These are phyloP conservation scores for Mortierella sp. DNA, from an alignment of 371 early-diverging fungal genomes.

Conservation along the genomic window DNA sequence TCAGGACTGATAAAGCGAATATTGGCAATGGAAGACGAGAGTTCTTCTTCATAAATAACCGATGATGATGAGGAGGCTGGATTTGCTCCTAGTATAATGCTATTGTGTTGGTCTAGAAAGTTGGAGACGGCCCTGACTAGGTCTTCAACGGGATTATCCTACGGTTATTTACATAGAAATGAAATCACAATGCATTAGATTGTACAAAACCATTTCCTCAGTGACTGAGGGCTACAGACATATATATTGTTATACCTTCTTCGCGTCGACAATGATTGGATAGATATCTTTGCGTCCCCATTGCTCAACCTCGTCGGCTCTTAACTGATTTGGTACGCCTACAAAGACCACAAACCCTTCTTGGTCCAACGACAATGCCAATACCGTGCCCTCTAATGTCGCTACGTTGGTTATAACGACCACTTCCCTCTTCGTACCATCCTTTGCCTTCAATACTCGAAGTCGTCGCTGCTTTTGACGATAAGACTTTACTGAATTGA, in stretches of 20 bases:
- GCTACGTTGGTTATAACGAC: constrained; percentile 19
- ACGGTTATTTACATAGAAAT: background rate
- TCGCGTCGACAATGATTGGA: constrained; percentile 28
- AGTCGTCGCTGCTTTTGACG: constrained; percentile 18
- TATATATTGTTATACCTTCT: constrained; percentile 23
- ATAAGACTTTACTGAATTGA: constrained; percentile 1
- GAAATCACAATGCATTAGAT: background rate
- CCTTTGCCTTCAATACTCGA: constrained; percentile 18
- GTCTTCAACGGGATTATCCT: constrained; percentile 25
- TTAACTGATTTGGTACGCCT: constrained; percentile 13
- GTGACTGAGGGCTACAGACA: background rate
- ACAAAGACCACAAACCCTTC: constrained; percentile 39
- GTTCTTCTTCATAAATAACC: constrained; percentile 28
- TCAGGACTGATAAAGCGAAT: constrained; percentile 33
- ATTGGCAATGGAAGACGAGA: constrained; percentile 40
- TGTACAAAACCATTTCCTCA: background rate
- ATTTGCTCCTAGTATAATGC: constrained; percentile 22
- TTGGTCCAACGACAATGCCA: constrained; percentile 20
- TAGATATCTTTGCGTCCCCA: constrained; percentile 33
- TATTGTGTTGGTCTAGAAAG: constrained; percentile 36
- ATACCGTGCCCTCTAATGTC: constrained; percentile 9
- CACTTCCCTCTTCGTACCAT: constrained; percentile 16
- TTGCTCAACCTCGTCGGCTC: constrained; percentile 26
- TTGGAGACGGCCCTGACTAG: constrained; percentile 28
- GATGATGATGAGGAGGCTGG: constrained; percentile 2